Evolutionary conservation across 139 green algal species (phyloP), one percentile per base, ranked within the genome.

Genomic region (Auxenochlorella pyrenoidosa): DNA sequence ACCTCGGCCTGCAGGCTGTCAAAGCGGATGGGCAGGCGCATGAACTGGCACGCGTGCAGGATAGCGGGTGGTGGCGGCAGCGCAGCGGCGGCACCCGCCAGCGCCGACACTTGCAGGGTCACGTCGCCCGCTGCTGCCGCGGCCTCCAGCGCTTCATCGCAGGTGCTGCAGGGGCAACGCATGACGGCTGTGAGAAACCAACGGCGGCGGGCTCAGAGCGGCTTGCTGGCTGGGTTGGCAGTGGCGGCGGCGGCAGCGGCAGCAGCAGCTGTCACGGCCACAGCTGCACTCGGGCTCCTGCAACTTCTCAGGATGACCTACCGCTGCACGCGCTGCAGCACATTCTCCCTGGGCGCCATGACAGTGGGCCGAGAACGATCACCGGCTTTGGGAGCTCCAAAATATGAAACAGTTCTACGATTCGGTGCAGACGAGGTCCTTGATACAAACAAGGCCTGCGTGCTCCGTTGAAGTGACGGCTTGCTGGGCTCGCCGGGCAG

Each of bases 11-110:
- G 87, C 40, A 88, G 44, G 68, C 63, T 91, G 80, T 92, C 89
- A 79, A 94, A 94, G 78, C 89, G 92, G 77, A 93, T 88, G 22
- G 91, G 91, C 51, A 95, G 79, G 28, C 65, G 83, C 78, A 91
- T 41, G 63, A 82, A 90, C 43, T 79, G 75, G 75, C 88, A 88
- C 22, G 75, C 78, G 18, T 71, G 60, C 5, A 47, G 34, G 36
- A 93, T 86, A 6, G 88, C 60, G 0, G 66, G 71, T 21, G 60
- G 60, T 4, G 72, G 71, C 24, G 66, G 63, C 59, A 93, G 77
- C n/a, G 84, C 44, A 0, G 70, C 44, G 16, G 85, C 85, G 24
- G 90, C 58, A 1, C 59, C 54, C 28, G 71, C 34, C 21, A 90
- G 41, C 5, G 88, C 88, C 19, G 38, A 82, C 36, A 82, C 65